Conservation (phyloP, 352 stramenopile genomes). For the Phytophthora niederhauseri region DNA sequence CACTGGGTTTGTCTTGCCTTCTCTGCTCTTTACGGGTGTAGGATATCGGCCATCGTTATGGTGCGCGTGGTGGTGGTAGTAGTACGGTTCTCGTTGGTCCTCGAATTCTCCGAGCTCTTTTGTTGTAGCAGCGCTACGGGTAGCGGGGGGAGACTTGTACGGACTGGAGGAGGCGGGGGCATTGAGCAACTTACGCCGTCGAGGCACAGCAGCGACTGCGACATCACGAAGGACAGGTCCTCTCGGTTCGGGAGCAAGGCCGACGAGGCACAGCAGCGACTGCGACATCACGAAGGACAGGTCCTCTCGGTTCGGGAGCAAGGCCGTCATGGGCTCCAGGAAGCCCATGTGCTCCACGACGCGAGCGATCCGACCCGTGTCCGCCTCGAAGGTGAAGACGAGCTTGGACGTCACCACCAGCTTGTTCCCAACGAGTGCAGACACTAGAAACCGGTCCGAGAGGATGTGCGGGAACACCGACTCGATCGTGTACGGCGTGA, state of each 20-base stretch:
- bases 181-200: slow-evolving; percentile 1
- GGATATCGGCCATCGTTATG: slow-evolving; percentile 20
- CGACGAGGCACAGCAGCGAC: slow-evolving; percentile 3
- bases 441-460: not conserved
- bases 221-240: slow-evolving; percentile 20
- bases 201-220: slow-evolving; percentile 3
- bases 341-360: slow-evolving; percentile 21
- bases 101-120: not conserved
- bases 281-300: slow-evolving; percentile 21
- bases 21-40: slow-evolving; percentile 2
- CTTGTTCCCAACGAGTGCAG: slow-evolving; percentile 5
- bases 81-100: not conserved
- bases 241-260: slow-evolving; percentile 1
- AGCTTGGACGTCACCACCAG: slow-evolving; percentile 16
- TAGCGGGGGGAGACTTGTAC: not conserved
- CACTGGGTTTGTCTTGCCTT: not conserved
- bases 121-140: not conserved
- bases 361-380: not conserved
- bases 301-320: slow-evolving; percentile 9
- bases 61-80: slow-evolving; percentile 9
- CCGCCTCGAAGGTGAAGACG: slow-evolving; percentile 14
- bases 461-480: slow-evolving; percentile 24
- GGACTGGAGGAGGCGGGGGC: not conserved
- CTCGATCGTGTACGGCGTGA: slow-evolving; percentile 18
- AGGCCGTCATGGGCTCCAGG: not conserved